Conservation (phyloP, 1,284 basidiomycete species). For the Apiotrichum siamense region DNA sequence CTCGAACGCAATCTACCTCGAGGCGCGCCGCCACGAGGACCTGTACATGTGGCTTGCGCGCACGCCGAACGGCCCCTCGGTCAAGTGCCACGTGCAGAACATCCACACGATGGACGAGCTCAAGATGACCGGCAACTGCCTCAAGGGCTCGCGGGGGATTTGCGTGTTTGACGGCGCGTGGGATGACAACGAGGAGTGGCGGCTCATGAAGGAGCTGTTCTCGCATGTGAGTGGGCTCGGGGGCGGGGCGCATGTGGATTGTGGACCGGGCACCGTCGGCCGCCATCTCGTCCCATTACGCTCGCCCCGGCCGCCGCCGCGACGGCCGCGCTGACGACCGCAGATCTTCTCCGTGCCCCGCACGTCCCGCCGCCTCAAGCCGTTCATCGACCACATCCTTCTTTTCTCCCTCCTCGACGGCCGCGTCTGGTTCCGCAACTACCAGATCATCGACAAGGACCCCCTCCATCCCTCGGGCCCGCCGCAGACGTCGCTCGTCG, state of each 20-base stretch:
- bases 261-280: no score
- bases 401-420: slow-evolving; percentile 92
- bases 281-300: not conserved
- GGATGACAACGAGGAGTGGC: slow-evolving; percentile 78
- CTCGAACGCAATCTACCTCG: slow-evolving; percentile 96
- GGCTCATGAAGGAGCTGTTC: slow-evolving; percentile 88
- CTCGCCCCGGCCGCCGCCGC: not conserved
- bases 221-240: slow-evolving; percentile 67
- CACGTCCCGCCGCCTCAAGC: slow-evolving; percentile 82
- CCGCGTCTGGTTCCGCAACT: slow-evolving; percentile 99
- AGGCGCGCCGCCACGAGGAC: slow-evolving; percentile 91
- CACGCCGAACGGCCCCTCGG: slow-evolving; percentile 93
- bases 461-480: slow-evolving; percentile 54
- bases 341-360: slow-evolving; percentile 94
- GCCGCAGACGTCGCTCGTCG: slow-evolving; percentile 64
- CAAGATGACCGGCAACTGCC: slow-evolving; percentile 98
- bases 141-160: slow-evolving; percentile 89
- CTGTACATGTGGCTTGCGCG: slow-evolving; percentile 96
- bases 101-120: slow-evolving; percentile 99
- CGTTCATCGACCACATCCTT: slow-evolving; percentile 96
- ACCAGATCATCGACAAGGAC: slow-evolving; percentile 58
- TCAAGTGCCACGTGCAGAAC: slow-evolving; percentile 97
- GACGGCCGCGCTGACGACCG: not conserved
- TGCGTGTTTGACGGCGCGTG: slow-evolving; percentile 90
- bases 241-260: not conserved